Percentiles rank a stretch among this genome's conserved stretches.
These are phyloP conservation scores for Camelina laxa DNA, from an alignment of 345 rosid genomes.

Conservation along the genomic window DNA sequence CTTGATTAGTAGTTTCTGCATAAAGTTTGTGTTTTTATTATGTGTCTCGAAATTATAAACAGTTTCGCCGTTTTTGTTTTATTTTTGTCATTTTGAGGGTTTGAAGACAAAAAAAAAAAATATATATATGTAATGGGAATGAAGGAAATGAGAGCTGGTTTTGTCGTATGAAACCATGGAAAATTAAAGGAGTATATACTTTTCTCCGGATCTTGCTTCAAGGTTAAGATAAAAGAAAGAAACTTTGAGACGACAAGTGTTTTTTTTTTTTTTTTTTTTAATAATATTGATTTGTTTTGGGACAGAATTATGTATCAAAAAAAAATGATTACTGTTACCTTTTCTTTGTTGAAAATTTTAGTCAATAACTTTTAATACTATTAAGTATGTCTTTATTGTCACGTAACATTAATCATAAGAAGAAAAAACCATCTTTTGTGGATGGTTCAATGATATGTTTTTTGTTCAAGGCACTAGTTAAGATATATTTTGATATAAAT, in stretches of 20 bases:
- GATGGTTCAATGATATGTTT: conserved; percentile 14
- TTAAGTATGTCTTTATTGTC: conserved; percentile 16
- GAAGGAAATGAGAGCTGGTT: conserved; percentile 30
- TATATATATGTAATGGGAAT: conserved; percentile 1
- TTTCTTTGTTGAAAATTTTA: conserved; percentile 14
- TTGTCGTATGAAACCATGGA: conserved; percentile 43
- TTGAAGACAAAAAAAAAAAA: conserved; percentile 29
- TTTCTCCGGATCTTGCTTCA: conserved; percentile 45
- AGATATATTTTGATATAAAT: conserved; percentile 3
- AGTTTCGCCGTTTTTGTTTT: conserved; percentile 15
- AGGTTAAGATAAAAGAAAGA: conserved; percentile 38
- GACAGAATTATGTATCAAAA: not conserved
- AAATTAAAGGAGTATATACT: conserved; percentile 20
- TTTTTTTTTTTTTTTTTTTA: not conserved
- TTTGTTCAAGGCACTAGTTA: not conserved
- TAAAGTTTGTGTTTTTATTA: conserved; percentile 28
- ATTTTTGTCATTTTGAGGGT: not conserved
- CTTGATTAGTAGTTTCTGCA: conserved; percentile 25
- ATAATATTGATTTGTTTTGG: not conserved
- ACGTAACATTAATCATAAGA: conserved; percentile 9
- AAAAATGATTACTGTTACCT: conserved; percentile 31
- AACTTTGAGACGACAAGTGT: conserved; percentile 41
- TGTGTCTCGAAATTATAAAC: not conserved
- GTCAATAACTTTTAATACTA: conserved; percentile 14
- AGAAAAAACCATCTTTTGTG: not conserved